Evolutionary conservation across 176 grass and related monocot species (phyloP).

Genomic region (Coix lacrymajobi): DNA sequence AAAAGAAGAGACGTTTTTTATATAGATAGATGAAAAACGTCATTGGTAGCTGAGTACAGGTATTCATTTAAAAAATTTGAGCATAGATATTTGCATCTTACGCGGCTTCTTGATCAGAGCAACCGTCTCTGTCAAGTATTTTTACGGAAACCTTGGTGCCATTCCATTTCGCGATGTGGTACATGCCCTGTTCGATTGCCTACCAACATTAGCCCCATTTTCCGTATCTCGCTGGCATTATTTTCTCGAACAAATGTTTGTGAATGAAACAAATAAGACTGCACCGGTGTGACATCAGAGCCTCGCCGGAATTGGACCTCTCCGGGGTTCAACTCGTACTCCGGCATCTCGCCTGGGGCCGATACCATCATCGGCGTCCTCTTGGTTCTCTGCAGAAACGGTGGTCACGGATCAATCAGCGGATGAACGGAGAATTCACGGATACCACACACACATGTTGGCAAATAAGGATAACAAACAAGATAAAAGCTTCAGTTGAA

Average conservation of each 20-base stretch:
- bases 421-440: not conserved
- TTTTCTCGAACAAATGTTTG: not conserved
- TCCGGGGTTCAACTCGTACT: constrained; percentile 81
- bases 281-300: constrained; percentile 67
- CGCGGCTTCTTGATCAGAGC: constrained; percentile 66
- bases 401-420: not conserved
- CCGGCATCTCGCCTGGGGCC: constrained; percentile 59
- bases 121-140: constrained; percentile 86
- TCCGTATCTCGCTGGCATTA: not conserved
- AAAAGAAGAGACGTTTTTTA: not conserved
- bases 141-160: constrained; percentile 90
- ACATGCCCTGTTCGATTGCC: constrained; percentile 46
- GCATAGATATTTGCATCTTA: constrained; percentile 25
- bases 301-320: constrained; percentile 85
- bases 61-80: not conserved
- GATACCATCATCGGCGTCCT: constrained; percentile 78
- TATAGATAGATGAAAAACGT: not conserved
- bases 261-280: not conserved
- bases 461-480: not conserved
- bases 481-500: not conserved
- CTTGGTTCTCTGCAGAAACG: constrained; percentile 46
- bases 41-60: not conserved
- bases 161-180: constrained; percentile 97
- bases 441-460: not conserved
- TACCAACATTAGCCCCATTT: not conserved